Percentiles rank a stretch among this genome's conserved stretches.
Conservation (phyloP, 805 yeast genomes). For the Blastobotrys peoriensis region DNA sequence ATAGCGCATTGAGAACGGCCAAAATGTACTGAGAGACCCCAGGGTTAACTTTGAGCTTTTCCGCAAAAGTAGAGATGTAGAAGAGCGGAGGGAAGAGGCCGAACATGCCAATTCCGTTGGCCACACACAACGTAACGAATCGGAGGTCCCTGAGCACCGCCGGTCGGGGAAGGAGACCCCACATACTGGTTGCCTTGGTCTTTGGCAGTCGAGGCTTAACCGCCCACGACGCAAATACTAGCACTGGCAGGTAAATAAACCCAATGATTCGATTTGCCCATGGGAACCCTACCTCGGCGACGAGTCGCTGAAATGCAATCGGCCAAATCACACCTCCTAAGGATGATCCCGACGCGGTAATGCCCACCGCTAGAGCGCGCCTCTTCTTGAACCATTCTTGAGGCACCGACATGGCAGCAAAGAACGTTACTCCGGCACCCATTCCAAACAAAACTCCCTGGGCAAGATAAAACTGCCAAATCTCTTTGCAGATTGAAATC, state of each 20-base stretch:
- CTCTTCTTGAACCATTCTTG: constrained; percentile 45
- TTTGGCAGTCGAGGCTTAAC: constrained; percentile 7
- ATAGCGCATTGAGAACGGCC: constrained; percentile 25
- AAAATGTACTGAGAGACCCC: constrained; percentile 21
- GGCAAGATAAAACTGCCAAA: constrained; percentile 48
- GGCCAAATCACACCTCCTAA: constrained; percentile 49
- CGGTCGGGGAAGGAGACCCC: constrained; percentile 2
- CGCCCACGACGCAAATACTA: constrained; percentile 9
- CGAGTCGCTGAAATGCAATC: constrained; percentile 37
- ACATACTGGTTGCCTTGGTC: background rate
- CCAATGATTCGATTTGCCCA: constrained; percentile 51
- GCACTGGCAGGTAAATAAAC: constrained; percentile 4
- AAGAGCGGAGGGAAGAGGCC: constrained; percentile 26
- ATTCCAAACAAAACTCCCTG: constrained; percentile 48
- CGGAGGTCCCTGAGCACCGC: constrained; percentile 19
- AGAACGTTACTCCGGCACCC: constrained; percentile 40
- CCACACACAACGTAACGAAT: constrained; percentile 13
- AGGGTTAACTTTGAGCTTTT: constrained; percentile 16
- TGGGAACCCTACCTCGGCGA: constrained; percentile 41
- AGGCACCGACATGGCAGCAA: constrained; percentile 40
- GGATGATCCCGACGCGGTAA: constrained; percentile 44
- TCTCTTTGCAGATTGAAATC: constrained; percentile 39
- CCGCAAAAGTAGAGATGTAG: constrained; percentile 26
- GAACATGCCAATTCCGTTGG: constrained; percentile 10
- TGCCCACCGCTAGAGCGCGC: constrained; percentile 44